Conservation (phyloP, 805 yeast species). For the Candida sanyiensis region DNA sequence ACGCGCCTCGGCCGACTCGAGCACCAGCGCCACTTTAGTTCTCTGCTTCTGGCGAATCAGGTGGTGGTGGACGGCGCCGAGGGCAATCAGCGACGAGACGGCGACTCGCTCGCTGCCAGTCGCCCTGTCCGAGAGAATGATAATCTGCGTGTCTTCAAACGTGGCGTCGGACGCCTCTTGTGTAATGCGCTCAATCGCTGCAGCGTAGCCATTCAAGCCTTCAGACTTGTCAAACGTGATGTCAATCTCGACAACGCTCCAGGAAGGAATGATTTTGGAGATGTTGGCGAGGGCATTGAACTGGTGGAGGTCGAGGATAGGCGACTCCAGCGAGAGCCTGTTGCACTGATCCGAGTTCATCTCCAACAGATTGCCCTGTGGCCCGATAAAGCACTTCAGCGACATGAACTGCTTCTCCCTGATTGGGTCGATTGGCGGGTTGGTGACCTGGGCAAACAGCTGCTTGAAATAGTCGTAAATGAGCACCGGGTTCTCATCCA, state of each 20-base stretch:
- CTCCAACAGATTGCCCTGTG: constrained; percentile 94
- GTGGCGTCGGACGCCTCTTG: constrained; percentile 83
- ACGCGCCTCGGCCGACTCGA: constrained; percentile 95
- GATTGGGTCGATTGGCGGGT: constrained; percentile 98
- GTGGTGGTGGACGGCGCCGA: constrained; percentile 96
- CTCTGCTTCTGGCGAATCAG: constrained; percentile 93
- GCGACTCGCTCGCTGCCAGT: constrained; percentile 62
- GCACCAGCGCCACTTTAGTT: constrained; percentile 84
- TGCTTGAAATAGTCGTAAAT: constrained; percentile 93
- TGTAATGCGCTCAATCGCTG: constrained; percentile 81
- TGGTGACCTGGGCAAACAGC: constrained; percentile 95
- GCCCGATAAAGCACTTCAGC: constrained; percentile 93
- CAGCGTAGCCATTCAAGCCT: constrained; percentile 81
- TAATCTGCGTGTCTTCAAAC: constrained; percentile 63
- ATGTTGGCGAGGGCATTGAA: constrained; percentile 70
- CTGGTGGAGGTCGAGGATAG: constrained; percentile 71
- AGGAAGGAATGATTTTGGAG: constrained; percentile 70
- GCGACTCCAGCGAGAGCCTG: constrained; percentile 76
- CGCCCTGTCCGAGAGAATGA: constrained; percentile 69
- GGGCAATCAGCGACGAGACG: constrained; percentile 83
- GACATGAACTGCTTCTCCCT: constrained; percentile 97
- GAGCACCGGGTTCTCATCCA: constrained; percentile 86
- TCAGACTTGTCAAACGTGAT: constrained; percentile 80
- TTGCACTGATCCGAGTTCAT: constrained; percentile 91
- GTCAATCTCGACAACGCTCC: constrained; percentile 81